Conservation (phyloP, 345 rosid species). For the Hibiscus syriacus region DNA sequence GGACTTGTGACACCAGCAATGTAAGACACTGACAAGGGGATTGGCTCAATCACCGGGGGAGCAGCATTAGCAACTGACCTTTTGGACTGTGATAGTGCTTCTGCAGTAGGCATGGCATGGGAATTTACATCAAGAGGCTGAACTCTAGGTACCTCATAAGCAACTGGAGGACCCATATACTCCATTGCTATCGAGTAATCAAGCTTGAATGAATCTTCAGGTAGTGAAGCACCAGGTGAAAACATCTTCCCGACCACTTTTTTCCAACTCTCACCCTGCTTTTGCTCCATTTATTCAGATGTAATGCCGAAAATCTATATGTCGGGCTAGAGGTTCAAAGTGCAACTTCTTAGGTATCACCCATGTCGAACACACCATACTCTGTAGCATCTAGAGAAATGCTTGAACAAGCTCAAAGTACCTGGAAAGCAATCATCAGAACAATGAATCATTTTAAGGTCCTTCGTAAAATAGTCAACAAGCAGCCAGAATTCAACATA, state of each 20-base stretch:
- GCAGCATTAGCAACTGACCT: slow-evolving; percentile 24
- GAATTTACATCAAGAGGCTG: slow-evolving; percentile 66
- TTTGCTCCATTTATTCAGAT: slow-evolving; percentile 15
- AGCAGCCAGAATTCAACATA: slow-evolving; percentile 18
- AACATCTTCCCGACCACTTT: slow-evolving; percentile 74
- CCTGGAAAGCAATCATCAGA: slow-evolving; percentile 1
- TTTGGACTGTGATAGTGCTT: slow-evolving; percentile 38
- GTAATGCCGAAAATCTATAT: background rate
- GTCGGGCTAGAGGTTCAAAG: slow-evolving; percentile 8
- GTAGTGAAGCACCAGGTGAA: slow-evolving; percentile 76
- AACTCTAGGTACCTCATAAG: slow-evolving; percentile 63
- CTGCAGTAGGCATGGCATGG: slow-evolving; percentile 40
- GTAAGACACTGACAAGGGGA: slow-evolving; percentile 71
- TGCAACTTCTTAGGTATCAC: slow-evolving; percentile 2
- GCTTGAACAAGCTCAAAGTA: background rate
- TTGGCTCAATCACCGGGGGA: slow-evolving; percentile 46
- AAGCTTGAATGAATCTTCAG: slow-evolving; percentile 53
- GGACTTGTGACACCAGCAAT: slow-evolving; percentile 54
- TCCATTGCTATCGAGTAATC: slow-evolving; percentile 91
- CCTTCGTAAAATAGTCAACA: slow-evolving; percentile 8
- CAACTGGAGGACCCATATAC: slow-evolving; percentile 63
- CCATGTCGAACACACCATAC: background rate
- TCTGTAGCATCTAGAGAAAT: background rate
- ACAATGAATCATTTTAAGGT: background rate
- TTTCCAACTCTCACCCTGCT: slow-evolving; percentile 59